Conservation (phyloP, 192 early-diverging fungal genomes). For the Rhizophagus clarus region DNA sequence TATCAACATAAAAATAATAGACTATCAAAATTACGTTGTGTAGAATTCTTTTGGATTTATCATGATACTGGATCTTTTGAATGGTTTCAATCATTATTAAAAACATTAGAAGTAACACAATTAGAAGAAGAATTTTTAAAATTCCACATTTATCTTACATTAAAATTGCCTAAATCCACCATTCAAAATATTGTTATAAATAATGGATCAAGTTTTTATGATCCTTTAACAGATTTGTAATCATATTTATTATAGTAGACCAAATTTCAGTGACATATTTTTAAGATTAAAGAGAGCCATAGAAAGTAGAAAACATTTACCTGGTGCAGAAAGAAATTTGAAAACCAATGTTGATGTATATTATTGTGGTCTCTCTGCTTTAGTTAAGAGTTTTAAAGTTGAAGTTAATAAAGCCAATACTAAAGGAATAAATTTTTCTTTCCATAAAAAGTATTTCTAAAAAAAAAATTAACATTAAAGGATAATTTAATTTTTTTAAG, state of each 20-base stretch:
- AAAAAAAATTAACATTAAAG: no score
- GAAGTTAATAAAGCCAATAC: slow-evolving; percentile 46
- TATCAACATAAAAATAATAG: slow-evolving; percentile 45
- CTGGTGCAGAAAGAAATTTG: slow-evolving; percentile 48
- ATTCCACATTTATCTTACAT: slow-evolving; percentile 69
- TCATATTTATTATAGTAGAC: slow-evolving; percentile 77
- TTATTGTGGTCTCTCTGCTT: slow-evolving; percentile 76
- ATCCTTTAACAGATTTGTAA: slow-evolving; percentile 71
- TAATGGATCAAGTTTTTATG: slow-evolving; percentile 53
- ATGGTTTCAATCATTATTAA: slow-evolving; percentile 69
- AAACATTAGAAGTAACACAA: slow-evolving; percentile 56
- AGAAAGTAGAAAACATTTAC: slow-evolving; percentile 41
- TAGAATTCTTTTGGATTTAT: slow-evolving; percentile 72
- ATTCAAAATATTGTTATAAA: slow-evolving; percentile 63
- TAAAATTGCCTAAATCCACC: slow-evolving; percentile 56
- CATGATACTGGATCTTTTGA: slow-evolving; percentile 65
- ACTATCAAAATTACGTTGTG: slow-evolving; percentile 43
- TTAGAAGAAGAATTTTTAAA: slow-evolving; percentile 63
- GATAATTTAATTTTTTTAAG: no score
- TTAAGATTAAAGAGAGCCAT: slow-evolving; percentile 48
- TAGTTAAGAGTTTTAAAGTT: slow-evolving; percentile 60
- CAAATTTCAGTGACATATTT: slow-evolving; percentile 74
- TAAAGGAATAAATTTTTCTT: slow-evolving; percentile 56
- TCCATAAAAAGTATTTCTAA: slow-evolving; percentile 75
- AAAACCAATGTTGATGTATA: slow-evolving; percentile 74